Base-by-base conservation (phyloP, 2,329 filamentous ascomycete genomes). In the Teratosphaeria viscida region DNA sequence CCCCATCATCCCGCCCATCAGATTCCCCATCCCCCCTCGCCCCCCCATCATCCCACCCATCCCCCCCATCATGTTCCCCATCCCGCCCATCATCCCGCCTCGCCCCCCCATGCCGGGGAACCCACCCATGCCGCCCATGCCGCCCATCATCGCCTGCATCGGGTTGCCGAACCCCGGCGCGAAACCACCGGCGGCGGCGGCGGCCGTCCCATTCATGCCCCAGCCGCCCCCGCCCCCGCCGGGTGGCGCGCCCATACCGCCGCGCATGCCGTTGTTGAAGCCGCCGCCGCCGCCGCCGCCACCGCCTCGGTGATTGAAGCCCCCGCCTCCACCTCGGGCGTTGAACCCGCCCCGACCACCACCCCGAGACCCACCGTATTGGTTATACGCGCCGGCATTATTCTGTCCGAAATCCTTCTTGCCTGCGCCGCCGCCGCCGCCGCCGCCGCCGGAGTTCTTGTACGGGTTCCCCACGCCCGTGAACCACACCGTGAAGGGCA, bases 391-490 rank as follows among this genome's bases (percentile, higher is more conserved):
- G 23, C 64, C 63, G 2, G 64, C 61, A 14, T 32, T 55, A 12
- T 55, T 55, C 29, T 37, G 29, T 11, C 55, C 60, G n/a, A 53
- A 57, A 10, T 63, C 62, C 53, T 64, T 65, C 60, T 63, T 61
- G 26, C n/a, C 54, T 29, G 57, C 55, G 16, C 12, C 49, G 6
- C 55, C 60, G 23, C 23, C 23, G 23, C 23, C 23, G 23, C 23
- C 23, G 23, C 23, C 23, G 35, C 52, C 92, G 4, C 95, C 78
- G 0, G 91, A 77, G 0, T 91, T 96, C 65, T 88, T 87, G 82
- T 95, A 97, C 0, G 92, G 91, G 72, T 97, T 97, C 65, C 66
- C 66, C 23, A 61, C 63, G 35, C 26, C 60, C 14, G 61, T 58
- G 57, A 62, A 68, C 27, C 23, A 49, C 5, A 63, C 65, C 12